Evolutionary conservation across 176 grass and related monocot genomes (phyloP), one percentile per base, ranked within the genome.

Genomic region (Pharus latifolius): DNA sequence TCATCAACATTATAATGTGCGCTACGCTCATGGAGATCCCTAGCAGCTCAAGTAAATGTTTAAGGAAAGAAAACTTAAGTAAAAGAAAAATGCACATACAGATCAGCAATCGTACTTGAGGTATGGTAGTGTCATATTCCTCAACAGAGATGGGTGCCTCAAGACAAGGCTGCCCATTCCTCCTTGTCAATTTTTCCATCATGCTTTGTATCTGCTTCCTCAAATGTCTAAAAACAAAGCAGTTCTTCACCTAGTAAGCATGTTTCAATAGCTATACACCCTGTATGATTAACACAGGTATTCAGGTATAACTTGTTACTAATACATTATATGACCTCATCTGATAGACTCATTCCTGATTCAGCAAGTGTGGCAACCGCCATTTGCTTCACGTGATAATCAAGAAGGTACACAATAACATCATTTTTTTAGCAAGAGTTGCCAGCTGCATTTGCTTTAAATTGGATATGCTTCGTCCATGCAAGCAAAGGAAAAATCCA

Each of bases 91-190:
- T 24, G 29, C 13, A 52, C 7, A 55, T 69, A 38, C 56, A 42
- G 10, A 14, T 52, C 24, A 63, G 5, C 45, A 53, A 60, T 47
- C 52, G 40, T 32, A 93, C 90, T 74, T 79, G 31, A 92, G 85
- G 70, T 88, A 92, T 18, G 81, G 77, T 26, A 92, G 77, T 15
- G 89, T 92, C 89, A 92, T 92, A 55, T 92, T 92, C 81, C 88
- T 92, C 45, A 92, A 70, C 65, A 92, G 72, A 75, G 89, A 92
- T 67, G 89, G 89, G 78, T 92, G 80, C 84, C 81, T 82, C 73
- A 82, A 56, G 43, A 85, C 89, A 82, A 92, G 84, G 63, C 34
- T 84, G 29, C 73, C 89, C 89, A 92, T 68, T 92, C 84, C 29
- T 92, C 84, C 60, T 88, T 92, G 68, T 92, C 84, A 3, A 92